A percentile compares a stretch with the other conserved stretches of the same genome.
phyloP scores from a whole-genome alignment of 129 eudicot species.

The Pulicaria dysenterica region DNA sequence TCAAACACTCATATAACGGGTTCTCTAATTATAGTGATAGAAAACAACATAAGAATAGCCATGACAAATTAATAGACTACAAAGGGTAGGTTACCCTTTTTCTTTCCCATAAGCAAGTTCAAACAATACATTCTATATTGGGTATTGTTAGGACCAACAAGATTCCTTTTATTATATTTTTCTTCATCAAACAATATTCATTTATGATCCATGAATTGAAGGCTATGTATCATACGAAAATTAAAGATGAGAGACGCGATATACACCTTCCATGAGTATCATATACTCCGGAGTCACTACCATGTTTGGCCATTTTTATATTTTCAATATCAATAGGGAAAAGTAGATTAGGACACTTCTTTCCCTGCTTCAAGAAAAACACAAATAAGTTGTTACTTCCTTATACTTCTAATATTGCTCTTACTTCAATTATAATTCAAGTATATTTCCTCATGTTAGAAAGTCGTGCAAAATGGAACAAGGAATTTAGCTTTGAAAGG shows the following conservation, averaged over 20 bases:
- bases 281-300: slow-evolving; percentile 81
- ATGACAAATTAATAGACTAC: no score
- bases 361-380: slow-evolving; percentile 49
- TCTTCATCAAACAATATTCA: no score
- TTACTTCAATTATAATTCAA: not conserved
- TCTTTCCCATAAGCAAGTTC: no score
- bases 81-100: no score
- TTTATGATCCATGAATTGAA: no score
- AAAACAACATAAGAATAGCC: no score
- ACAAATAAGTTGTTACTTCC: not conserved
- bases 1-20: no score
- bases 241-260: not conserved
- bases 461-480: not conserved
- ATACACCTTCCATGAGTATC: slow-evolving; percentile 79
- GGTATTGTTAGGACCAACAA: no score
- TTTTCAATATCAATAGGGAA: slow-evolving; percentile 73
- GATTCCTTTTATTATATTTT: no score
- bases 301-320: slow-evolving; percentile 69
- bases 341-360: slow-evolving; percentile 47
- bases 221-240: not conserved
- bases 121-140: no score
- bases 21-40: no score
- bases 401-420: slow-evolving; percentile 11
- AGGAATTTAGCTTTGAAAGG: not conserved
- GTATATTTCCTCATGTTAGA: not conserved